Evolutionary conservation across 768 basidiomycete genomes (phyloP).

Genomic region (Podaxis sp.): DNA sequence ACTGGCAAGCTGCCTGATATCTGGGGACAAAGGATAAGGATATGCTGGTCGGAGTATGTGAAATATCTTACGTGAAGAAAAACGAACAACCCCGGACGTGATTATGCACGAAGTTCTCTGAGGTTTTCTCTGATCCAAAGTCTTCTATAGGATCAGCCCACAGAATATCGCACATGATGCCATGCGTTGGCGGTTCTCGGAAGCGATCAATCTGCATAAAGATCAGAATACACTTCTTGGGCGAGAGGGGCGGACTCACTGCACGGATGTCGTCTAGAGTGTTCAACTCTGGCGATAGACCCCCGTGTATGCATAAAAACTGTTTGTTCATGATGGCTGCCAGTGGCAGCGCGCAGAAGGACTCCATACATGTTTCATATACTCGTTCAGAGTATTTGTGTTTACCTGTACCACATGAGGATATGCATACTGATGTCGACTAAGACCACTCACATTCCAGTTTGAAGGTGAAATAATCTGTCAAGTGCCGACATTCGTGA

Average conservation of each 20-base stretch:
- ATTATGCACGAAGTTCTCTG: constrained; percentile 91
- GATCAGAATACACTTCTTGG: background rate
- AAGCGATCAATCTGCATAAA: constrained; percentile 86
- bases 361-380: constrained; percentile 98
- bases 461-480: constrained; percentile 99
- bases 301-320: constrained; percentile 98
- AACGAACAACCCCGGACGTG: constrained; percentile 97
- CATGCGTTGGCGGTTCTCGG: constrained; percentile 96
- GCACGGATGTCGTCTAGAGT: constrained; percentile 92
- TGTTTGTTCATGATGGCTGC: constrained; percentile 99
- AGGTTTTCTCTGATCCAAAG: constrained; percentile 91
- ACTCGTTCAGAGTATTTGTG: constrained; percentile 98
- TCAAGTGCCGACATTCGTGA: constrained; percentile 98
- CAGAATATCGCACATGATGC: constrained; percentile 97
- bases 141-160: constrained; percentile 99
- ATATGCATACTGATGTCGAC: constrained; percentile 10
- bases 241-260: constrained; percentile 46
- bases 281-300: constrained; percentile 91
- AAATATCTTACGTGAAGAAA: constrained; percentile 63
- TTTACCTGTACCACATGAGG: constrained; percentile 60
- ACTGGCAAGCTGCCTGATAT: constrained; percentile 95
- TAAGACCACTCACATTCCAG: constrained; percentile 76
- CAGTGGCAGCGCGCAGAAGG: constrained; percentile 92
- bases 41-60: background rate
- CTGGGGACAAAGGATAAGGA: constrained; percentile 37